Conservation (phyloP, 2,329 filamentous ascomycete genomes). For the Nemania serpens region DNA sequence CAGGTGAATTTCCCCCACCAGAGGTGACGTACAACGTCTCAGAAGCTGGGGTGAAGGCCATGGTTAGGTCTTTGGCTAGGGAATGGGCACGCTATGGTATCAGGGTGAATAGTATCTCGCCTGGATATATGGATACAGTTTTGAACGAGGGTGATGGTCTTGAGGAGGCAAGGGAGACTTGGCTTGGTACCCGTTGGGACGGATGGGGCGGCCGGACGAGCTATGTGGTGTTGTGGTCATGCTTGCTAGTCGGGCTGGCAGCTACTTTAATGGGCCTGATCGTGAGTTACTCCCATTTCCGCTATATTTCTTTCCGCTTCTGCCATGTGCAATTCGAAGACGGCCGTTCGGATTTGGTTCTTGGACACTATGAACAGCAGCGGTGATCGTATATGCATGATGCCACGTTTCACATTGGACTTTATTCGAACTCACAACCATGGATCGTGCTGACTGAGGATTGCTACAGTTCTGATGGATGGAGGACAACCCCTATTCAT, state of each 20-base stretch:
- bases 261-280: constrained; percentile 71
- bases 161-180: constrained; percentile 56
- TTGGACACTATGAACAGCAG: neutral
- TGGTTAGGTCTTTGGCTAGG: constrained; percentile 69
- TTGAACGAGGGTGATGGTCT: constrained; percentile 69
- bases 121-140: constrained; percentile 79
- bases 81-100: constrained; percentile 77
- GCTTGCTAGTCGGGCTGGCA: constrained; percentile 63
- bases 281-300: constrained; percentile 28
- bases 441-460: constrained; percentile 6
- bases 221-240: constrained; percentile 66
- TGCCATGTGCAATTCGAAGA: neutral
- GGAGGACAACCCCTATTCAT: constrained; percentile 52
- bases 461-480: constrained; percentile 58
- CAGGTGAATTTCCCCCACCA: constrained; percentile 71
- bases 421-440: neutral
- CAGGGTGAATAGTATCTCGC: constrained; percentile 70
- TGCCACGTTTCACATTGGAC: neutral
- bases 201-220: constrained; percentile 69
- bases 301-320: neutral
- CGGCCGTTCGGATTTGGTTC: neutral
- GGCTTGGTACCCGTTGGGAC: constrained; percentile 64
- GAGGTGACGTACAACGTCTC: constrained; percentile 74
- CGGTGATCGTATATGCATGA: too few relatives aligned
- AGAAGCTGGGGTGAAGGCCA: constrained; percentile 68